A percentile compares a stretch with the other conserved stretches of the same genome.
Conservation (phyloP, 768 basidiomycete species). For the Rhodotorula taiwanensis region DNA sequence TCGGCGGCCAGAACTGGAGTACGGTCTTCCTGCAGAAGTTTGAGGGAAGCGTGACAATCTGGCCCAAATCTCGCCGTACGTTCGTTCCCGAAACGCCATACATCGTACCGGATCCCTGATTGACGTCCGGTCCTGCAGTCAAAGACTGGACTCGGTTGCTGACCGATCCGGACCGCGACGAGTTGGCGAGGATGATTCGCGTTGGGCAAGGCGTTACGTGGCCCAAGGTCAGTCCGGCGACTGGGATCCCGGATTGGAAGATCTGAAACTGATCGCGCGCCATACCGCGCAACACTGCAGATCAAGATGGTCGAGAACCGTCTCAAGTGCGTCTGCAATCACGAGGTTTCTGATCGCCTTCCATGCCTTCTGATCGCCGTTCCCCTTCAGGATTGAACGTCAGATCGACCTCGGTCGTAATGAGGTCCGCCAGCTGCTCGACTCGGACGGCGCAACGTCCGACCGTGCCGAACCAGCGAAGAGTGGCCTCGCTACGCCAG, state of each 20-base stretch:
- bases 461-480: neutral
- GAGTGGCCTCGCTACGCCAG: neutral
- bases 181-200: slow-evolving; percentile 76
- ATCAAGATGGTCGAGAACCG: slow-evolving; percentile 91
- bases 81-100: no score
- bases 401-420: slow-evolving; percentile 36
- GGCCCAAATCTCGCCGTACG: slow-evolving; percentile 39
- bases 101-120: neutral
- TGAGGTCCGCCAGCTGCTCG: slow-evolving; percentile 14
- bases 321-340: slow-evolving; percentile 46
- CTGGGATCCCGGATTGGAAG: no score
- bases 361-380: neutral
- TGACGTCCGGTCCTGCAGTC: slow-evolving; percentile 48
- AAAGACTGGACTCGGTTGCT: slow-evolving; percentile 74
- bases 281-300: no score
- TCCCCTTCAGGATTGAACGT: slow-evolving; percentile 31
- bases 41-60: slow-evolving; percentile 46
- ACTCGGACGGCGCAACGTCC: neutral
- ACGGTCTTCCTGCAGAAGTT: slow-evolving; percentile 93
- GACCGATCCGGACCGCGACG: slow-evolving; percentile 44
- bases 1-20: slow-evolving; percentile 92
- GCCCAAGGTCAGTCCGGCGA: slow-evolving; percentile 65
- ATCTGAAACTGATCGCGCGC: no score
- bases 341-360: neutral
- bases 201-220: slow-evolving; percentile 89